Percentiles rank a stretch among this genome's conserved stretches.
These are phyloP conservation scores for Candida tammaniensis DNA, from an alignment of 805 yeast species.

Conservation along the genomic window DNA sequence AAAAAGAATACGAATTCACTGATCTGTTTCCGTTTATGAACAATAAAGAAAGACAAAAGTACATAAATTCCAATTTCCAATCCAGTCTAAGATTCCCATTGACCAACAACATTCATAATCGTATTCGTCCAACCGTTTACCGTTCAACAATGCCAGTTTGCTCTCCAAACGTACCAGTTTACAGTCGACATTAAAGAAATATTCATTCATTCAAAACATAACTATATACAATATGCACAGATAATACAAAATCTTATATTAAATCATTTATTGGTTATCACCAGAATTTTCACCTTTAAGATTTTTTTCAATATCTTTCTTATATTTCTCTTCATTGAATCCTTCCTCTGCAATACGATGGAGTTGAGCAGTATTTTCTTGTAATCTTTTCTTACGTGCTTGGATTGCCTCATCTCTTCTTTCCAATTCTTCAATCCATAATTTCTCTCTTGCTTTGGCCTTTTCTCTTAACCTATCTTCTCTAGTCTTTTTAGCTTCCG, in stretches of 20 bases:
- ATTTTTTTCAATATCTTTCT: conserved; percentile 9
- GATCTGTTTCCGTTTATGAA: conserved; percentile 12
- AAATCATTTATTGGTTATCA: too few species aligned
- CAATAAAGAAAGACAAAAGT: conserved; percentile 5
- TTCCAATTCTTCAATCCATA: conserved; percentile 90
- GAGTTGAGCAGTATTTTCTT: conserved; percentile 49
- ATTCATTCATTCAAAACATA: too few species aligned
- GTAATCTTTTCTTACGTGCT: conserved; percentile 66
- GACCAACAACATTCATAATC: background rate
- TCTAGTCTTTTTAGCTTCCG: conserved; percentile 43
- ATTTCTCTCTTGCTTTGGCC: conserved; percentile 78
- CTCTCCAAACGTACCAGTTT: too few species aligned
- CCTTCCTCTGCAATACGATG: conserved; percentile 33
- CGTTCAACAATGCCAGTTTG: background rate
- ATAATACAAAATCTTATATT: too few species aligned
- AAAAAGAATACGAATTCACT: conserved; percentile 7
- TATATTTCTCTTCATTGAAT: conserved; percentile 24
- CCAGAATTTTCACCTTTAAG: conserved; percentile 1
- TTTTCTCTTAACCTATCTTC: conserved; percentile 70
- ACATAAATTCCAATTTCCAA: conserved; percentile 3
- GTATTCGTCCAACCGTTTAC: conserved; percentile 1
- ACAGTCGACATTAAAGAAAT: too few species aligned
- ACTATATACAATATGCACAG: too few species aligned
- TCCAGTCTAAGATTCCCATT: conserved; percentile 5
- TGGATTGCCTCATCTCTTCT: conserved; percentile 76